These are phyloP conservation scores for Zymoseptoria ardabiliae DNA, from an alignment of 2,329 filamentous ascomycete species.

Conservation along the genomic window DNA sequence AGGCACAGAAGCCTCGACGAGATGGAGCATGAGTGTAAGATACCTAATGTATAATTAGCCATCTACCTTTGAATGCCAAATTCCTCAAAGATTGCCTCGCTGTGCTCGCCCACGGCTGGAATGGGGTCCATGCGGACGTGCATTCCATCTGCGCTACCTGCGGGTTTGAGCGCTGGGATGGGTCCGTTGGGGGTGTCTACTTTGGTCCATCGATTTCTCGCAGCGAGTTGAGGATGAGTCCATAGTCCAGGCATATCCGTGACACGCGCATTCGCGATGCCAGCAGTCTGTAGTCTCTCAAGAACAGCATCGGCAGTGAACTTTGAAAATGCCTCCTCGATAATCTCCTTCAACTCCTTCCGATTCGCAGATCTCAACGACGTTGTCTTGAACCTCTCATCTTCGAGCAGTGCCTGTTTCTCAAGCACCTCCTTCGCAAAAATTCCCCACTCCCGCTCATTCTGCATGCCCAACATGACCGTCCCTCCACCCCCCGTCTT, in stretches of 20 bases:
- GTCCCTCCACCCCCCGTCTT: conserved; percentile 39
- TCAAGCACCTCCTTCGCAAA: conserved; percentile 44
- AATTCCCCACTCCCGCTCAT: conserved; percentile 49
- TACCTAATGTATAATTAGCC: background rate
- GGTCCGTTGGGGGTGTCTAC: conserved; percentile 42
- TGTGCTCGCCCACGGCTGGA: conserved; percentile 46
- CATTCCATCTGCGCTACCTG: conserved; percentile 34
- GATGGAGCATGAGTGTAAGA: background rate
- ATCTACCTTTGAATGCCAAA: conserved; percentile 30
- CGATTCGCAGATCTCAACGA: conserved; percentile 42
- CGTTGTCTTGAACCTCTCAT: conserved; percentile 45
- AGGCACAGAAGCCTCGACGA: background rate
- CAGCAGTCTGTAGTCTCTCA: conserved; percentile 39
- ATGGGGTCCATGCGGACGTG: conserved; percentile 39
- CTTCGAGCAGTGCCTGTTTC: conserved; percentile 36
- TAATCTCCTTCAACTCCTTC: conserved; percentile 39
- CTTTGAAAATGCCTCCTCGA: conserved; percentile 36
- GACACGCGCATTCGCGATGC: conserved; percentile 50
- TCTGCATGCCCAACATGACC: conserved; percentile 53
- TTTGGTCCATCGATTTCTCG: conserved; percentile 46
- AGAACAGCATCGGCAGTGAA: conserved; percentile 37
- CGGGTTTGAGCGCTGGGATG: conserved; percentile 45
- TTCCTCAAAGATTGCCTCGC: conserved; percentile 39
- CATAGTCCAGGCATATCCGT: conserved; percentile 50
- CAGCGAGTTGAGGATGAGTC: conserved; percentile 47